These are phyloP conservation scores for Fusarium palustre DNA, from an alignment of 2,329 filamentous ascomycete species.

Conservation along the genomic window DNA sequence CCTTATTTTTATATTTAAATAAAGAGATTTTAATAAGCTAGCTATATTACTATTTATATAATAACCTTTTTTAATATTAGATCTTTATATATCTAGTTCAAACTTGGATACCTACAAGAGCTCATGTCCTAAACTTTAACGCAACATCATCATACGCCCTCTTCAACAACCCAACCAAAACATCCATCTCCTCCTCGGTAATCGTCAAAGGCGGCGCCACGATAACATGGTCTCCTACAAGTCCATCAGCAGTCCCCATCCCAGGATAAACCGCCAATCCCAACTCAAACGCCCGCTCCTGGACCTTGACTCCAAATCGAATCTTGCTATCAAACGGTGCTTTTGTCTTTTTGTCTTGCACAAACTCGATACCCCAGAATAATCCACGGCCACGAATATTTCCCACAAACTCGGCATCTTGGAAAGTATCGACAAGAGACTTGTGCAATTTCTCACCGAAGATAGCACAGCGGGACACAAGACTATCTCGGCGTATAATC, in stretches of 20 bases:
- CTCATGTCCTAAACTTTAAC: neutral
- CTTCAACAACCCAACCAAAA: constrained; percentile 18
- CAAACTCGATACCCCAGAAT: constrained; percentile 63
- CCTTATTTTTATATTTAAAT: too few species aligned
- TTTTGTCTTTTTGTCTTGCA: constrained; percentile 53
- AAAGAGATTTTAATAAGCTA: too few species aligned
- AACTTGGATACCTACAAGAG: too few species aligned
- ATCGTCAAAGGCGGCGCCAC: constrained; percentile 77
- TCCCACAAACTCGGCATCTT: constrained; percentile 63
- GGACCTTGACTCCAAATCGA: constrained; percentile 45
- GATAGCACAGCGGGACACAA: constrained; percentile 67
- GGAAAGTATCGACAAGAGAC: constrained; percentile 58
- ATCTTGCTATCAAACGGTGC: constrained; percentile 50
- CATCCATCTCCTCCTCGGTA: constrained; percentile 50
- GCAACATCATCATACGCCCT: constrained; percentile 30
- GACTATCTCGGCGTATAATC: constrained; percentile 66
- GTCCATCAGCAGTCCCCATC: constrained; percentile 69
- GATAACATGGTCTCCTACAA: constrained; percentile 75
- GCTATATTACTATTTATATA: too few species aligned
- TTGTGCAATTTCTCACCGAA: constrained; percentile 64
- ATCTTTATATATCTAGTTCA: too few species aligned
- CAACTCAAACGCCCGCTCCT: constrained; percentile 47
- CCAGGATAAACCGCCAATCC: constrained; percentile 71
- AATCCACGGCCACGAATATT: constrained; percentile 70
- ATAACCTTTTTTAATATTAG: too few species aligned